Evolutionary conservation across 1,139 yeast species (phyloP).

Genomic region (Arxiozyma telluris): DNA sequence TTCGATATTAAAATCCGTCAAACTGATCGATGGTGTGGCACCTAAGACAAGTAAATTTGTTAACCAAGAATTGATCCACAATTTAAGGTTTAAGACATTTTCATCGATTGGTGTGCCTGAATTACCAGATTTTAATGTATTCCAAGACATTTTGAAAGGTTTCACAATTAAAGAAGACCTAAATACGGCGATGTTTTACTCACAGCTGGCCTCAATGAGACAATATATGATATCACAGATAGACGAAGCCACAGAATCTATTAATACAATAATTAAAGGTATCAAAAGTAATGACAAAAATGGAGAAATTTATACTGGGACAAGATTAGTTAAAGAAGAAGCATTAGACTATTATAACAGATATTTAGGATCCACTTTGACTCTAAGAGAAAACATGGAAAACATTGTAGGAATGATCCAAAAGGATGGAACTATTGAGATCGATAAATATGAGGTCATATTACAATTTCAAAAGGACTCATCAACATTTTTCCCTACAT

Average conservation of each 20-base stretch:
- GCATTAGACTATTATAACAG: conserved; percentile 27
- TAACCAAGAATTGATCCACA: conserved; percentile 44
- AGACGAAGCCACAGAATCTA: conserved; percentile 10
- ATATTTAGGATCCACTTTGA: conserved; percentile 12
- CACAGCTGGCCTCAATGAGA: conserved; percentile 13
- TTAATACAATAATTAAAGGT: conserved; percentile 17
- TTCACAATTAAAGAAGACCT: conserved; percentile 13
- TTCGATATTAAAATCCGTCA: conserved; percentile 34
- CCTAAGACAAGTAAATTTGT: conserved; percentile 36
- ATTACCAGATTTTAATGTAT: conserved; percentile 39
- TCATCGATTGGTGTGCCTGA: conserved; percentile 76
- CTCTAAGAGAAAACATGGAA: conserved; percentile 12
- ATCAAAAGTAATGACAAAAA: conserved; percentile 19
- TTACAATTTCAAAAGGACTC: conserved; percentile 10
- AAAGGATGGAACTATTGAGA: neutral
- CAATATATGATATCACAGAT: conserved; percentile 18
- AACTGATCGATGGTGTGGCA: conserved; percentile 30
- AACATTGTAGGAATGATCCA: neutral
- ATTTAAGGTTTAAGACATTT: conserved; percentile 72
- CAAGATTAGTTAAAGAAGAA: conserved; percentile 21
- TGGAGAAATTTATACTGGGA: conserved; percentile 20
- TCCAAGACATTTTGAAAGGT: conserved; percentile 19
- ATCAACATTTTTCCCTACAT: conserved; percentile 20
- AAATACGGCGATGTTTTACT: conserved; percentile 11
- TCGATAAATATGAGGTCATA: conserved; percentile 7